A percentile compares a stretch with the other conserved stretches of the same genome.
These are phyloP conservation scores for Diaporthe batatas DNA, from an alignment of 2,329 filamentous ascomycete genomes.

Conservation along the genomic window DNA sequence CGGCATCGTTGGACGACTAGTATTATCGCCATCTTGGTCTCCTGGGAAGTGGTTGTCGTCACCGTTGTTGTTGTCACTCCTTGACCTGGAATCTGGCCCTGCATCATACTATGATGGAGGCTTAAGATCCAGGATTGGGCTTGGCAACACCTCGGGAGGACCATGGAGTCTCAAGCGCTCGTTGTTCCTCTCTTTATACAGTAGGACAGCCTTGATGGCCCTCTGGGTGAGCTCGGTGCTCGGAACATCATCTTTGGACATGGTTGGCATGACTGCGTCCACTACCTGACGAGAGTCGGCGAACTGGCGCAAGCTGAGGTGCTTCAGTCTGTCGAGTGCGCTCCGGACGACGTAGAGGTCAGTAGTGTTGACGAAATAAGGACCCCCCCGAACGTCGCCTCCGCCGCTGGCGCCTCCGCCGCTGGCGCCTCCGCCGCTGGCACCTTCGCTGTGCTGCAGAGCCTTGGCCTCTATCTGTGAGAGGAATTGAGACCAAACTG, in stretches of 20 bases:
- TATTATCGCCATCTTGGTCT: too few relatives aligned
- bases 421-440: too few relatives aligned
- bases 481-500: background rate
- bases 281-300: background rate
- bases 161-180: background rate
- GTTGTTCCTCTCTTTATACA: background rate
- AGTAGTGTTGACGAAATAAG: background rate
- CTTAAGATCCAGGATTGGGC: too few relatives aligned
- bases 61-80: too few relatives aligned
- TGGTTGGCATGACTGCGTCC: background rate
- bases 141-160: background rate
- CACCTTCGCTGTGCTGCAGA: too few relatives aligned
- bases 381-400: too few relatives aligned
- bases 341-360: background rate
- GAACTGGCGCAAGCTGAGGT: background rate
- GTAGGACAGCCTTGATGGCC: background rate
- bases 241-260: background rate
- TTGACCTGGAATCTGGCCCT: too few relatives aligned
- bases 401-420: too few relatives aligned
- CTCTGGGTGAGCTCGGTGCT: background rate
- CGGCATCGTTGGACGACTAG: too few relatives aligned
- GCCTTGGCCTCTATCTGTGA: background rate
- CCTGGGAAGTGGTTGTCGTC: too few relatives aligned
- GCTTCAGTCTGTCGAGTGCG: background rate
- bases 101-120: too few relatives aligned